Evolutionary conservation across 768 basidiomycete species (phyloP).

Genomic region (Lactarius hatsudake): DNA sequence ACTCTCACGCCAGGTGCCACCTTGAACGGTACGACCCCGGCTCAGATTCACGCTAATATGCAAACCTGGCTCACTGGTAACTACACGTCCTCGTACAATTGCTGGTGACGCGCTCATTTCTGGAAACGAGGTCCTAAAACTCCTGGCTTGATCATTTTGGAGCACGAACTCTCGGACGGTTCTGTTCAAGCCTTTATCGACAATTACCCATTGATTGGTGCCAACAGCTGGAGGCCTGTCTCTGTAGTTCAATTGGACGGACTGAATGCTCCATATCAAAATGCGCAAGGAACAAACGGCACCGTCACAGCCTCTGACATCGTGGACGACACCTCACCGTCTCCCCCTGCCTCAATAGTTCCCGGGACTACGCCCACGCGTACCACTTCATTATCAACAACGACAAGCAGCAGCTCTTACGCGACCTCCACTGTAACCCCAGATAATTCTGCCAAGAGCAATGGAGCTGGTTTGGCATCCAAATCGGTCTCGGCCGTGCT

Average conservation of each 20-base stretch:
- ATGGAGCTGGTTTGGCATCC: neutral
- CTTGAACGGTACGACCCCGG: slow-evolving; percentile 43
- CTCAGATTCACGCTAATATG: slow-evolving; percentile 26
- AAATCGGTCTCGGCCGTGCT: neutral
- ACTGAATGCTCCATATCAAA: slow-evolving; percentile 20
- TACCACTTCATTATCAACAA: neutral
- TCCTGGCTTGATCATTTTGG: slow-evolving; percentile 42
- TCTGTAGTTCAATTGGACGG: slow-evolving; percentile 20
- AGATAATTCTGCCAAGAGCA: neutral
- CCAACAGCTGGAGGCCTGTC: slow-evolving; percentile 18
- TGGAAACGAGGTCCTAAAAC: slow-evolving; percentile 33
- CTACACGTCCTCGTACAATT: neutral
- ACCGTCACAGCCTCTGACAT: slow-evolving; percentile 8
- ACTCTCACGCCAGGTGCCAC: slow-evolving; percentile 37
- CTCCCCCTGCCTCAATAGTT: neutral
- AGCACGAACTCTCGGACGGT: slow-evolving; percentile 41
- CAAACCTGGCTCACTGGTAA: slow-evolving; percentile 21
- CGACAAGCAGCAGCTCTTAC: neutral
- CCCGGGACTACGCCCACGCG: neutral
- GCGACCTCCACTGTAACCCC: neutral
- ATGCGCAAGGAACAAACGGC: slow-evolving; percentile 15
- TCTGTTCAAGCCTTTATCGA: slow-evolving; percentile 28
- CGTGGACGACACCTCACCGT: neutral
- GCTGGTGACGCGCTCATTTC: slow-evolving; percentile 5
- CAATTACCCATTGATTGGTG: slow-evolving; percentile 13